Conservation (phyloP, 768 basidiomycete genomes). For the Cyclocybe aegerita region DNA sequence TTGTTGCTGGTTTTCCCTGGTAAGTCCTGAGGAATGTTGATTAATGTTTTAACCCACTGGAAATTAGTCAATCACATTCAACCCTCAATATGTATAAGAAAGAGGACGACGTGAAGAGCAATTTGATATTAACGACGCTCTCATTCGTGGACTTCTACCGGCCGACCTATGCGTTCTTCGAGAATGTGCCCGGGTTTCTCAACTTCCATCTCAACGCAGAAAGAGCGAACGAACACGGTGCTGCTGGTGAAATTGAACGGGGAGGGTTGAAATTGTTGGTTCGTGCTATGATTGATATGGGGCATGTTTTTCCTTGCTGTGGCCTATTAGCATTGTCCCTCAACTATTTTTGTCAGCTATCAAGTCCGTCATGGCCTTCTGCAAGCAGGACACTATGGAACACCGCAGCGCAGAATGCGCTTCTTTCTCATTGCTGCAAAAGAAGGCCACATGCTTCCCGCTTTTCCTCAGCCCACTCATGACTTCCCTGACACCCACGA, state of each 20-base stretch:
- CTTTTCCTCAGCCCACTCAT: constrained; percentile 57
- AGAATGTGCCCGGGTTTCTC: constrained; percentile 56
- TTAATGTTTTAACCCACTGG: background rate
- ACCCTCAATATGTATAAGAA: constrained; percentile 68
- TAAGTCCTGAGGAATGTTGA: constrained; percentile 20
- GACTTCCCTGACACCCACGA: constrained; percentile 45
- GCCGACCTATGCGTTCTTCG: constrained; percentile 44
- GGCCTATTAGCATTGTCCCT: background rate
- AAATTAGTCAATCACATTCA: constrained; percentile 69
- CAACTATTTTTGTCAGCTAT: constrained; percentile 34
- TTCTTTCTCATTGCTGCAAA: constrained; percentile 54
- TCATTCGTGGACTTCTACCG: constrained; percentile 49
- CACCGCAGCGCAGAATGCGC: constrained; percentile 53
- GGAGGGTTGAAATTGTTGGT: constrained; percentile 73
- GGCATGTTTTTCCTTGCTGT: constrained; percentile 36
- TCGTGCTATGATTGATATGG: constrained; percentile 61
- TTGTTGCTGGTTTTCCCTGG: constrained; percentile 81
- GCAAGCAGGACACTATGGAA: constrained; percentile 57
- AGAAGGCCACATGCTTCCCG: constrained; percentile 41
- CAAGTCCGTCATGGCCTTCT: constrained; percentile 50
- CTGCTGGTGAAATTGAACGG: constrained; percentile 65
- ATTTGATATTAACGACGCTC: constrained; percentile 61
- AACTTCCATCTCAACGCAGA: constrained; percentile 38
- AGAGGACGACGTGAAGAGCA: constrained; percentile 67
- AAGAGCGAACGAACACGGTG: constrained; percentile 40